Conservation (phyloP, 371 early-diverging fungal species). For the Mucor indicus region DNA sequence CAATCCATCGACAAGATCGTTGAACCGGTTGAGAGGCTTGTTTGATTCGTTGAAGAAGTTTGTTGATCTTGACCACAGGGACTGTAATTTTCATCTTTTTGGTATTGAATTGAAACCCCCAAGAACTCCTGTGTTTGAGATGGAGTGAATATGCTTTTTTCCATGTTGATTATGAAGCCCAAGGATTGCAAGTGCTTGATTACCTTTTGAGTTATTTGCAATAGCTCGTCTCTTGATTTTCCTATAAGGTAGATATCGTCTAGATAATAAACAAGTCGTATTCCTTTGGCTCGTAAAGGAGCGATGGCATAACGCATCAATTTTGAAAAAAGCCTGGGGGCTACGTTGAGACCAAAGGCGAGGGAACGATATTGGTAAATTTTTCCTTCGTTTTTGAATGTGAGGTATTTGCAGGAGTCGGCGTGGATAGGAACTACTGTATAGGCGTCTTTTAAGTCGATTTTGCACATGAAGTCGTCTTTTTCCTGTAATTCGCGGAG, state of each 20-base stretch:
- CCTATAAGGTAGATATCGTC: conserved; percentile 12
- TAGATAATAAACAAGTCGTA: conserved; percentile 9
- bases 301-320: conserved; percentile 4
- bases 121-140: conserved; percentile 5
- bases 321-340: conserved; percentile 1
- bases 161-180: conserved; percentile 12
- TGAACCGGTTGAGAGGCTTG: neutral
- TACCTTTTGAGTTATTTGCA: neutral
- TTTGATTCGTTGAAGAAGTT: neutral
- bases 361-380: conserved; percentile 4
- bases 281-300: conserved; percentile 3
- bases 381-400: neutral
- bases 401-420: neutral
- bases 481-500: neutral
- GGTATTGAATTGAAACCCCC: conserved; percentile 9
- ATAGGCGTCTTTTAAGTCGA: conserved; percentile 8
- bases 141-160: conserved; percentile 9
- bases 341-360: conserved; percentile 4
- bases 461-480: conserved; percentile 1
- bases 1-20: conserved; percentile 4
- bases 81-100: conserved; percentile 6
- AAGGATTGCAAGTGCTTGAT: conserved; percentile 1
- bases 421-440: conserved; percentile 4
- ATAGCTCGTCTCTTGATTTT: neutral
- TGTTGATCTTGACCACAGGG: neutral